phyloP scores from a whole-genome alignment of 2,329 filamentous ascomycete species.

The Whalleya microplaca region DNA sequence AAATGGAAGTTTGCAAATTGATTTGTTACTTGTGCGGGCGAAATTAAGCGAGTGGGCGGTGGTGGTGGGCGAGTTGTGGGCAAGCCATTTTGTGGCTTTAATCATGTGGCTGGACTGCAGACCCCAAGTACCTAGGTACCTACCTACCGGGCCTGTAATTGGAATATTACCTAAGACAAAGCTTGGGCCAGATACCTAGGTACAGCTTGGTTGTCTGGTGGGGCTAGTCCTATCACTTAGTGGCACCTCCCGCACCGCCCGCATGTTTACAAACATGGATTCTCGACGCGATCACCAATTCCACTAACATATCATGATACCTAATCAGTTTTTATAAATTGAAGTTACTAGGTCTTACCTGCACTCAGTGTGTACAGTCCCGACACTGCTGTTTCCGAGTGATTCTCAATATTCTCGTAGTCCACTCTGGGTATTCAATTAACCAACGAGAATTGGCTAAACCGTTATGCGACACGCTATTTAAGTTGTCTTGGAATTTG shows the following conservation, averaged over 20 bases:
- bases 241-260: conserved; percentile 17
- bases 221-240: neutral
- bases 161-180: too few relatives aligned
- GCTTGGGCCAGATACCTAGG: neutral
- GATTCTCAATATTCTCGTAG: neutral
- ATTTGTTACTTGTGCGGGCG: conserved; percentile 25
- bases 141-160: too few relatives aligned
- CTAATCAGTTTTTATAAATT: neutral
- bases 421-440: neutral
- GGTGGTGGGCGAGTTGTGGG: neutral
- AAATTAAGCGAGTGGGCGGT: conserved; percentile 10
- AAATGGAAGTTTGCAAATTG: conserved; percentile 24
- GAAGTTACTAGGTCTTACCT: neutral
- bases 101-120: neutral
- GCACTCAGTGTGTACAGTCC: neutral
- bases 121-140: neutral
- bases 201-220: neutral
- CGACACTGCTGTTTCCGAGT: neutral
- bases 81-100: neutral
- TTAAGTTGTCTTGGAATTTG: neutral
- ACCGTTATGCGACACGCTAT: neutral
- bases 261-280: conserved; percentile 27
- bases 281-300: neutral
- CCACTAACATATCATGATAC: neutral
- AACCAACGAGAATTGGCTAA: neutral